A percentile compares a stretch with the other conserved stretches of the same genome.
phyloP scores from a whole-genome alignment of 2,329 filamentous ascomycete species.

The Aureobasidium sp. region DNA sequence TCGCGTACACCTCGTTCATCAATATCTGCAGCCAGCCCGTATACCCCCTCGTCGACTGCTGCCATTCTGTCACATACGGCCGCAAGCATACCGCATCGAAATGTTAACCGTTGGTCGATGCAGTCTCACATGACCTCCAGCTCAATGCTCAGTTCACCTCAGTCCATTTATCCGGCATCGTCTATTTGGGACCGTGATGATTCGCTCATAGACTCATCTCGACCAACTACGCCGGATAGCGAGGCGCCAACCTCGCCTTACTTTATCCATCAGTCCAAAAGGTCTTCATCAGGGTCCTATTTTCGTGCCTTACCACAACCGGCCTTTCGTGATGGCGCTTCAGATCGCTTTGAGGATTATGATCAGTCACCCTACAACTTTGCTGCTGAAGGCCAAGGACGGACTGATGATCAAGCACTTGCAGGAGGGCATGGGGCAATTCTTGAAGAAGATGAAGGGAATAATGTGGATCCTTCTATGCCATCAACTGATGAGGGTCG shows the following conservation, averaged over 20 bases:
- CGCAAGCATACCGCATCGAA: constrained; percentile 48
- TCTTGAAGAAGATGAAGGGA: constrained; percentile 15
- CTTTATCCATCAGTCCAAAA: constrained; percentile 56
- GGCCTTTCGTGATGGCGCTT: constrained; percentile 12
- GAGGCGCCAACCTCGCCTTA: constrained; percentile 51
- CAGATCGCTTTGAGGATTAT: constrained; percentile 7
- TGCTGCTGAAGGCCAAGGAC: constrained; percentile 3
- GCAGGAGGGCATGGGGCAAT: constrained; percentile 11
- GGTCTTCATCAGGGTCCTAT: constrained; percentile 42
- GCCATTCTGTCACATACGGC: constrained; percentile 58
- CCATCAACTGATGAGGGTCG: not conserved
- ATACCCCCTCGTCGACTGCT: constrained; percentile 43
- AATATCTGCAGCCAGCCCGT: constrained; percentile 32
- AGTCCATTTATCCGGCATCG: constrained; percentile 50
- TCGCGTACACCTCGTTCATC: constrained; percentile 32
- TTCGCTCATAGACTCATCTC: constrained; percentile 56
- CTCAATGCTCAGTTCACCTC: constrained; percentile 75
- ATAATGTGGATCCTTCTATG: constrained; percentile 6
- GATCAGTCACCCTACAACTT: not conserved
- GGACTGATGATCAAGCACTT: not conserved
- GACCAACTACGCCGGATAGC: constrained; percentile 76
- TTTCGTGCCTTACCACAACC: constrained; percentile 18
- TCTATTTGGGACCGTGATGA: constrained; percentile 70
- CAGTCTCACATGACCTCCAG: constrained; percentile 57
- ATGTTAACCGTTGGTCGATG: constrained; percentile 55